Evolutionary conservation across 1,284 basidiomycete species (phyloP).

Genomic region (Ustilago lituana): DNA sequence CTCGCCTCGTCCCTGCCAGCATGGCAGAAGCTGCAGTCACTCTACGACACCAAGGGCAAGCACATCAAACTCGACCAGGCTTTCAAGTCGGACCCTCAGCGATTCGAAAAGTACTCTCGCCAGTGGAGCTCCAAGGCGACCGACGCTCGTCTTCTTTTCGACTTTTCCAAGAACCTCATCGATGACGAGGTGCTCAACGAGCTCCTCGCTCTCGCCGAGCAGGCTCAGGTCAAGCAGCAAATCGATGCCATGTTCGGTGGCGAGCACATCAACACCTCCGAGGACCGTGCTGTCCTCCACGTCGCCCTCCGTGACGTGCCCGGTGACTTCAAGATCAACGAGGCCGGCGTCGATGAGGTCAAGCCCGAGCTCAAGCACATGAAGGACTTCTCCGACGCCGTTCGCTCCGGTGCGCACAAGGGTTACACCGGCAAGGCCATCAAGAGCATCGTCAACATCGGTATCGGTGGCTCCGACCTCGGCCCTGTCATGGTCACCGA

Average conservation of each 20-base stretch:
- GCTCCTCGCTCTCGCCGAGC: constrained; percentile 82
- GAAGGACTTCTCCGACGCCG: constrained; percentile 83
- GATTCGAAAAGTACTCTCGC: constrained; percentile 86
- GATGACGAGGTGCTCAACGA: constrained; percentile 78
- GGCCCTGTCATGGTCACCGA: constrained; percentile 99
- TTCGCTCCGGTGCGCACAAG: constrained; percentile 89
- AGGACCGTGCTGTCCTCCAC: constrained; percentile 94
- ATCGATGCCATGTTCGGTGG: constrained; percentile 94
- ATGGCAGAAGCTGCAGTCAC: constrained; percentile 89
- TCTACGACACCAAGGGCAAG: constrained; percentile 80
- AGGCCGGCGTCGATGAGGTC: constrained; percentile 85
- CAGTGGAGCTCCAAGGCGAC: constrained; percentile 76
- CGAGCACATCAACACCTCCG: constrained; percentile 97
- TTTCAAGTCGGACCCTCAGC: constrained; percentile 84
- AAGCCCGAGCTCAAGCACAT: constrained; percentile 87
- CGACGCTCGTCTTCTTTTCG: constrained; percentile 84
- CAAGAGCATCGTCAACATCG: constrained; percentile 95
- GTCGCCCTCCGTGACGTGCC: constrained; percentile 88
- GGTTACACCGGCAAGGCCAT: constrained; percentile 97
- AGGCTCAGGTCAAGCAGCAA: constrained; percentile 84
- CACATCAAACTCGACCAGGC: constrained; percentile 88
- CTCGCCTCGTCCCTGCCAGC: constrained; percentile 69
- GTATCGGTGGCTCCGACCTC: constrained; percentile 96
- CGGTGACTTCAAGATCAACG: constrained; percentile 75
- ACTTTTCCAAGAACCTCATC: constrained; percentile 97